Base-by-base conservation (phyloP, 2,329 filamentous ascomycete genomes). In the Penicillium hesseltinei region DNA sequence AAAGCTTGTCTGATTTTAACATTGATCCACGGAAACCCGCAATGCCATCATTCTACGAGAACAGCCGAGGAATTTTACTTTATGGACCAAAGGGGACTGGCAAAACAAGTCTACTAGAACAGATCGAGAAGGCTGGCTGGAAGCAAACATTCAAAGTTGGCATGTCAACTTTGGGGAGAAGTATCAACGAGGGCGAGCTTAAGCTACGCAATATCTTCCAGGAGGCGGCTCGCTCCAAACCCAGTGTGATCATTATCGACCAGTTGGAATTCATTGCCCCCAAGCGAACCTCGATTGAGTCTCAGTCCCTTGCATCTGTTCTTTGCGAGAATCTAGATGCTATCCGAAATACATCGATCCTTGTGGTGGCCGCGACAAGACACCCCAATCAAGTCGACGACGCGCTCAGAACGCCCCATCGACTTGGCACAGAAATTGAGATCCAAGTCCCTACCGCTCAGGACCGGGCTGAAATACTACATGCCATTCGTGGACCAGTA, bases 51-150 rank as follows among this genome's bases (percentile, higher is more conserved):
- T 81, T 72, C 54, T 77, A 73, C 63, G 71, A 66, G 66, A 71
- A 69, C 66, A 75, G 64, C 77, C 82, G 83, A 51, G 86, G 85
- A 0, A 82, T 94, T 36, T 81, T 94, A 25, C 79, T 97, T 5
- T 88, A 95, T 70, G 93, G 93, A 15, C 87, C 90, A 19, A 84
- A 85, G 60, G 92, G 93, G 11, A 95, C 90, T 0, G 93, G 93
- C 25, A 97, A 97, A 76, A 88, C 86, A 0, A 81, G 89, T 62
- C 78, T 97, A 0, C 77, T 97, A 1, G 73, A 88, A 17, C 83
- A 84, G 33, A 80, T 97, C 21, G 83, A 86, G 9, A 81, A 79
- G 7, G 84, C 86, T 0, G 82, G 81, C 57, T 96, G 91, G 90
- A 85, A 84, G 23, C 84, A 83, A 40, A 84, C 92, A 1, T 82